Percentiles rank a stretch among this genome's conserved stretches.
These are phyloP conservation scores for Pythium periplocum DNA, from an alignment of 352 stramenopile genomes.

Conservation along the genomic window DNA sequence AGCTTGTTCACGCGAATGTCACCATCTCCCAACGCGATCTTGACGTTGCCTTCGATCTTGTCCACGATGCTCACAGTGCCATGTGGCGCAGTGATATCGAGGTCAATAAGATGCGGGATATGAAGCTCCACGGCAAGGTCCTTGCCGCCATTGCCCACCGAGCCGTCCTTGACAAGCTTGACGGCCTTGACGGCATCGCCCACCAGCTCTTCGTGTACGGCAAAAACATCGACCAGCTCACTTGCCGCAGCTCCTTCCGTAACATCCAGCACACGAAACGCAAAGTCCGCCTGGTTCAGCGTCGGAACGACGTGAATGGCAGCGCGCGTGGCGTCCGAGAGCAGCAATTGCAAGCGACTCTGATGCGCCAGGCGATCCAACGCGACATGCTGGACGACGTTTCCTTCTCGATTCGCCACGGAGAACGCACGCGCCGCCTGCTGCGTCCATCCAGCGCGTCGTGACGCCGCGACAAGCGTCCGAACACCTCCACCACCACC, in stretches of 20 bases:
- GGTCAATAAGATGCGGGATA: conserved; percentile 25
- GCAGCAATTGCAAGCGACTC: conserved; percentile 35
- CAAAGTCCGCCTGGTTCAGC: conserved; percentile 43
- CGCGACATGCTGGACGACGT: conserved; percentile 20
- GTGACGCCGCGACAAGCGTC: too few species aligned
- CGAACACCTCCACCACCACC: too few species aligned
- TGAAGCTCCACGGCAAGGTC: conserved; percentile 15
- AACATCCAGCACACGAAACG: conserved; percentile 20
- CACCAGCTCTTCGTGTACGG: conserved; percentile 19
- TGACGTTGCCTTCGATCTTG: conserved; percentile 73
- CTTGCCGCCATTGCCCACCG: neutral
- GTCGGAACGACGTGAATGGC: conserved; percentile 46
- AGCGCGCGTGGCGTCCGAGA: conserved; percentile 25
- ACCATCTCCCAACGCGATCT: conserved; percentile 49
- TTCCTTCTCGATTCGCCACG: neutral
- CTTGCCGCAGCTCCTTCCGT: neutral
- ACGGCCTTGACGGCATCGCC: conserved; percentile 6
- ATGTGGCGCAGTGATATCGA: conserved; percentile 41
- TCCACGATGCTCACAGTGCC: conserved; percentile 42
- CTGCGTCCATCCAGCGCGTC: neutral
- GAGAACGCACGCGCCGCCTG: neutral
- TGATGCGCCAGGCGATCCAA: conserved; percentile 36
- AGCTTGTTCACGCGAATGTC: conserved; percentile 61
- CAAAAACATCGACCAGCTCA: conserved; percentile 20
- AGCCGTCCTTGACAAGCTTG: conserved; percentile 3